A percentile compares a stretch with the other conserved stretches of the same genome.
Evolutionary conservation across 768 basidiomycete species (phyloP).

Genomic region (Exidia glandulosa): DNA sequence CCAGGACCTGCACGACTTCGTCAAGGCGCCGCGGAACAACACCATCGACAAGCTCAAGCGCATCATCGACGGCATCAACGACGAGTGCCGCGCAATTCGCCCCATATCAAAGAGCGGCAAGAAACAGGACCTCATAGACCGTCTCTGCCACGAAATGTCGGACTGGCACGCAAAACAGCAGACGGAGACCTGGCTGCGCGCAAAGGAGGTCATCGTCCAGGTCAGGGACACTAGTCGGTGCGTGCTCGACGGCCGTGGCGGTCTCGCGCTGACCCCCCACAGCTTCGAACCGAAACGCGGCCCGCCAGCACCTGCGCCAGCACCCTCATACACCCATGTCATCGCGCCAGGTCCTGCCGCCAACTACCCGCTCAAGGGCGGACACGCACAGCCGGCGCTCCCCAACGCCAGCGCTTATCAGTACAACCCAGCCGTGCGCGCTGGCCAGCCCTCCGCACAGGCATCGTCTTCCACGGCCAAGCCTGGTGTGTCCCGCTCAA

Average conservation of each 20-base stretch:
- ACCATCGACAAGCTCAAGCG: slow-evolving; percentile 82
- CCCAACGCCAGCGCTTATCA: not conserved
- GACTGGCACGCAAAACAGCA: slow-evolving; percentile 44
- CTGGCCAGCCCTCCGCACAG: not conserved
- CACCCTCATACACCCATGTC: not conserved
- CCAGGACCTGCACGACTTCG: slow-evolving; percentile 56
- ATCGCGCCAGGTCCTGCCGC: no score
- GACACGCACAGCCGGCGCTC: not conserved
- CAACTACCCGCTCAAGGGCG: not conserved
- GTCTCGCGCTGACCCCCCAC: not conserved
- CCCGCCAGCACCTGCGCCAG: not conserved
- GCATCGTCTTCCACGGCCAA: slow-evolving; percentile 2
- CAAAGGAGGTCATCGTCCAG: slow-evolving; percentile 54
- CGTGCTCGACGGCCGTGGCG: slow-evolving; percentile 22
- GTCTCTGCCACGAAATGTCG: slow-evolving; percentile 51
- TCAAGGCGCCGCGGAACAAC: slow-evolving; percentile 42
- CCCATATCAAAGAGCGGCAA: slow-evolving; percentile 62
- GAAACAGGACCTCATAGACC: slow-evolving; percentile 80
- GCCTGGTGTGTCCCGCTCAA: slow-evolving; percentile 1
- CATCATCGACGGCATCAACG: slow-evolving; percentile 67
- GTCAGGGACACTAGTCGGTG: slow-evolving; percentile 57
- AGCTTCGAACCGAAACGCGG: not conserved
- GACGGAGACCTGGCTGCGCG: slow-evolving; percentile 58
- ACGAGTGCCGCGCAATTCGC: slow-evolving; percentile 51
- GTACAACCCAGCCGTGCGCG: not conserved